Percentiles rank a stretch among this genome's conserved stretches.
These are phyloP conservation scores for Phascolomyces articulosus DNA, from an alignment of 371 early-diverging fungal species.

Conservation along the genomic window DNA sequence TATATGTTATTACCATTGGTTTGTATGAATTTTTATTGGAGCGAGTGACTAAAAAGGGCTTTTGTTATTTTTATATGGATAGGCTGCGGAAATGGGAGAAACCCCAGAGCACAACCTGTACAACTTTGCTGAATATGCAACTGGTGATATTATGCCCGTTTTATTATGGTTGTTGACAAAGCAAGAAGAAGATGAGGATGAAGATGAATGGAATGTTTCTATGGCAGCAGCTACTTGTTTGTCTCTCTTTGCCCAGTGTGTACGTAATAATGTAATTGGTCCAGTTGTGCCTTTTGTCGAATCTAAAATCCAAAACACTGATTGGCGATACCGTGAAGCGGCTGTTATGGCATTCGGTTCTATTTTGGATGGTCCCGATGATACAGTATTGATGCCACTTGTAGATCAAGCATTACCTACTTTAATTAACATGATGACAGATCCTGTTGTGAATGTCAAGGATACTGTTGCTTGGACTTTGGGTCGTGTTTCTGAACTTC, in stretches of 20 bases:
- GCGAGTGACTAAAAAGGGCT: not conserved
- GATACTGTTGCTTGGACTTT: conserved; percentile 97
- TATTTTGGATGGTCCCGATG: conserved; percentile 92
- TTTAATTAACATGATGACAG: conserved; percentile 88
- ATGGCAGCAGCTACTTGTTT: conserved; percentile 98
- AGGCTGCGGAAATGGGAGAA: conserved; percentile 62
- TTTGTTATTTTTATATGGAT: not conserved
- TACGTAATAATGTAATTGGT: conserved; percentile 75
- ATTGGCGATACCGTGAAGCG: conserved; percentile 95
- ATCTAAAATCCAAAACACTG: conserved; percentile 73
- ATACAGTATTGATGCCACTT: conserved; percentile 67
- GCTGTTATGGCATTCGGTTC: conserved; percentile 98
- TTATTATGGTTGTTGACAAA: conserved; percentile 88
- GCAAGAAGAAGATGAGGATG: conserved; percentile 96
- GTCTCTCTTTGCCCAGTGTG: conserved; percentile 82
- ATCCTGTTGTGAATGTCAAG: conserved; percentile 84
- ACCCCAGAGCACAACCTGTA: conserved; percentile 59
- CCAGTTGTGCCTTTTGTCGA: conserved; percentile 92
- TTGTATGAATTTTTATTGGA: not conserved
- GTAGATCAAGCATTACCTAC: conserved; percentile 87
- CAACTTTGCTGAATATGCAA: conserved; percentile 79
- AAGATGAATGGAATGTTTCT: conserved; percentile 96
- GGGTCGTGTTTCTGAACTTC: conserved; percentile 85
- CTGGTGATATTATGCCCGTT: conserved; percentile 84
- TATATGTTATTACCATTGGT: not conserved